Evolutionary conservation across 257 asterid genomes (phyloP).

Genomic region (Solanum pinnatisectum): DNA sequence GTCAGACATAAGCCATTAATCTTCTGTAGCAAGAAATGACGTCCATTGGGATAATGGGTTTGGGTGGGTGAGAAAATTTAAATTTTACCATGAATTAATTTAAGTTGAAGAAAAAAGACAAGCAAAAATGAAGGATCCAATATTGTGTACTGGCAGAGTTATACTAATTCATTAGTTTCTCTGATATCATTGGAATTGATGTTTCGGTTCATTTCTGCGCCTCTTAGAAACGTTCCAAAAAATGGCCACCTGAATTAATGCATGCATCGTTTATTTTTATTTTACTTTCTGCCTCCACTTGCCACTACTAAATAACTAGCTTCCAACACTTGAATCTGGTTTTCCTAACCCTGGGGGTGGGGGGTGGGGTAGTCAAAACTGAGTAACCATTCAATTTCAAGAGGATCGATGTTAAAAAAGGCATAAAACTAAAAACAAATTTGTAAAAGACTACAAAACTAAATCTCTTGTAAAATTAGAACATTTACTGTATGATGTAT

Average conservation of each 20-base stretch:
- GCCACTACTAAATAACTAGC: neutral
- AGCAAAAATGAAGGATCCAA: neutral
- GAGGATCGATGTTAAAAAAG: neutral
- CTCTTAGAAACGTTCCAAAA: neutral
- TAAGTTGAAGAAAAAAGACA: neutral
- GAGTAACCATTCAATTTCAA: no score
- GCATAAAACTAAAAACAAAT: no score
- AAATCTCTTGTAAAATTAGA: neutral
- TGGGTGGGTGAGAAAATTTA: neutral
- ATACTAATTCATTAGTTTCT: neutral
- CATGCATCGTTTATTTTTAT: neutral
- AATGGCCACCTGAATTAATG: slow-evolving; percentile 8
- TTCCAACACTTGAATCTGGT: neutral
- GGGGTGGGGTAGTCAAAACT: no score
- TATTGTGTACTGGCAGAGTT: neutral
- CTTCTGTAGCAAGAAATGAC: neutral
- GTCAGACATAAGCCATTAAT: neutral
- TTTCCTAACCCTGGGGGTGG: neutral
- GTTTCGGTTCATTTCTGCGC: neutral
- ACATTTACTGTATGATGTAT: no score
- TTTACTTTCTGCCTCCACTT: neutral
- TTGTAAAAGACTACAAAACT: neutral
- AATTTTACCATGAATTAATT: neutral
- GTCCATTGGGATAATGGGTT: neutral
- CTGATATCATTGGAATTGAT: slow-evolving; percentile 7